Evolutionary conservation across 331 rosid species (phyloP).

Genomic region (Acacia pycnantha): DNA sequence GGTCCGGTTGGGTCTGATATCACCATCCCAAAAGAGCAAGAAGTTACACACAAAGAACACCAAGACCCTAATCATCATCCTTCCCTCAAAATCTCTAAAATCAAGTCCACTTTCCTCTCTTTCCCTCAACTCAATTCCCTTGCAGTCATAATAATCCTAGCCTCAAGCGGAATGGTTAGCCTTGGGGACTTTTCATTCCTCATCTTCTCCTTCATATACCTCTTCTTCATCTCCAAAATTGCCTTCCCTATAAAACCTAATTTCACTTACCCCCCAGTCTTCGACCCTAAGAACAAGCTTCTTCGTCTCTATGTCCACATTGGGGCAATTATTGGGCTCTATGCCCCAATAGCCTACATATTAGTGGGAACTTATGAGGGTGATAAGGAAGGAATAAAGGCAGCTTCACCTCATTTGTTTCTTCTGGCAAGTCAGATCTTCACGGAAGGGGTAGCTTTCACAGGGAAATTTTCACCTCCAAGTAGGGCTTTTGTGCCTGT

Average conservation of each 20-base stretch:
- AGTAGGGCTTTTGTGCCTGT: constrained; percentile 73
- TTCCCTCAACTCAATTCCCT: constrained; percentile 64
- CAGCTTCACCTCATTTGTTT: constrained; percentile 82
- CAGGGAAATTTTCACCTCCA: constrained; percentile 56
- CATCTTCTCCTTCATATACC: constrained; percentile 53
- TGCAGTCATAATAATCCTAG: constrained; percentile 47
- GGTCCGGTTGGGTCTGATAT: constrained; percentile 64
- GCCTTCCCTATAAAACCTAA: constrained; percentile 47
- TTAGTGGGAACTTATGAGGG: constrained; percentile 61
- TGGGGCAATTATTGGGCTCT: constrained; percentile 64
- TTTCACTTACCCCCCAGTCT: constrained; percentile 14
- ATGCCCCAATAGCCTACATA: constrained; percentile 68
- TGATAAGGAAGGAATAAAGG: constrained; percentile 71
- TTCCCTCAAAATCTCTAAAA: constrained; percentile 25
- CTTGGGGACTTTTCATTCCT: constrained; percentile 60
- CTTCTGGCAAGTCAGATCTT: constrained; percentile 80
- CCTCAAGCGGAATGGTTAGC: constrained; percentile 75
- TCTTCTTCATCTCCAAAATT: constrained; percentile 53
- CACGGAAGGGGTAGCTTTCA: constrained; percentile 73
- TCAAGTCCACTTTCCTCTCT: constrained; percentile 37
- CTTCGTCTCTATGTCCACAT: constrained; percentile 43
- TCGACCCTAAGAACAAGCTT: constrained; percentile 43
- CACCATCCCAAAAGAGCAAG: constrained; percentile 56
- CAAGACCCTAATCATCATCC: not conserved
- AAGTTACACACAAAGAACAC: constrained; percentile 33